A percentile compares a stretch with the other conserved stretches of the same genome.
phyloP scores from a whole-genome alignment of 495 filamentous ascomycete species.

The Evansstolkia leycettana region DNA sequence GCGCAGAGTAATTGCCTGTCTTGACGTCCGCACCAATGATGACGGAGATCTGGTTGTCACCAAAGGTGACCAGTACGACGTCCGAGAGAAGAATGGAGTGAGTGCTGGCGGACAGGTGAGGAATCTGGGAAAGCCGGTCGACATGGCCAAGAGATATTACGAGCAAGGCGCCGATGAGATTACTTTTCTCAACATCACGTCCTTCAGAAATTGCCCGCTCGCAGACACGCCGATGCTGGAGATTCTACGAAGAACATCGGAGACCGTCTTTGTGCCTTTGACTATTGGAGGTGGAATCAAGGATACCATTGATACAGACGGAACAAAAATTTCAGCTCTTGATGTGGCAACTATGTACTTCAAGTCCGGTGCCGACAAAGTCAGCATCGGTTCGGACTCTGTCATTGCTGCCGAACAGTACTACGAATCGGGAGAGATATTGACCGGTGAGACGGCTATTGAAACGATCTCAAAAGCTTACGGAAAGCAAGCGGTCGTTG shows the following conservation, averaged over 20 bases:
- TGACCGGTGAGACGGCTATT: constrained; percentile 77
- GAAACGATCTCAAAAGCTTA: constrained; percentile 90
- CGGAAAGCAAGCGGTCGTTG: constrained; percentile 92
- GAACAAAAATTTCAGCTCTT: constrained; percentile 72
- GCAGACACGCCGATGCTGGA: constrained; percentile 93
- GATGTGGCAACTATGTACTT: constrained; percentile 97
- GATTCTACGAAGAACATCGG: constrained; percentile 69
- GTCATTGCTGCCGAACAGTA: constrained; percentile 88
- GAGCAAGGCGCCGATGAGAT: constrained; percentile 94
- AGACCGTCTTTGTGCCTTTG: constrained; percentile 93
- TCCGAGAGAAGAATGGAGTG: constrained; percentile 69
- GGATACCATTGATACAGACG: constrained; percentile 80
- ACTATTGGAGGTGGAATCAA: constrained; percentile 93
- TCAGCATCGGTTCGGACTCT: constrained; percentile 92
- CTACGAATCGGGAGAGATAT: constrained; percentile 48
- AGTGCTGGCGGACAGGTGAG: constrained; percentile 60
- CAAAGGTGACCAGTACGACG: constrained; percentile 97
- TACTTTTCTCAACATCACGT: constrained; percentile 96
- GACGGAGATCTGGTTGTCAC: constrained; percentile 91
- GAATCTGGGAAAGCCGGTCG: constrained; percentile 92
- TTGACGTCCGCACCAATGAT: constrained; percentile 96
- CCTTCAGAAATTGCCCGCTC: constrained; percentile 86
- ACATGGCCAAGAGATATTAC: constrained; percentile 89
- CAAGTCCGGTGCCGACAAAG: constrained; percentile 95
- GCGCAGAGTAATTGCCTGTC: constrained; percentile 81